phyloP scores from a whole-genome alignment of 1,139 yeast genomes.

The Lodderomyces parapsilosis region DNA sequence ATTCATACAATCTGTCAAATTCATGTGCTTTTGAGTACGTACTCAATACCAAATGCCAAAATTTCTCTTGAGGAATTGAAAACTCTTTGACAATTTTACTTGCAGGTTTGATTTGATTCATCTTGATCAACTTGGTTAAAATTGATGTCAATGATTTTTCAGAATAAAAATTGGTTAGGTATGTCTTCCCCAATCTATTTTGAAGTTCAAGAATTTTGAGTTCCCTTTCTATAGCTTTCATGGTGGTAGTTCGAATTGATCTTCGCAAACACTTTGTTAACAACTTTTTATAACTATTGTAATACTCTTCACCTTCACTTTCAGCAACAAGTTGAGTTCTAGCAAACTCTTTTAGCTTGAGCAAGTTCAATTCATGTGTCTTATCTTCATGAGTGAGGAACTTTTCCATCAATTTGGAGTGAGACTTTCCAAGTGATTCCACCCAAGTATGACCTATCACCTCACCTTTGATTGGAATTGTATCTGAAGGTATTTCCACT shows the following conservation, averaged over 20 bases:
- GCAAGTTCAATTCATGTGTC: slow-evolving; percentile 22
- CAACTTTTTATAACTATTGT: slow-evolving; percentile 26
- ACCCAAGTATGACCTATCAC: slow-evolving; percentile 45
- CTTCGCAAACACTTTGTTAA: slow-evolving; percentile 24
- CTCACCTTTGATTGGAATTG: slow-evolving; percentile 35
- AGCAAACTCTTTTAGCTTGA: slow-evolving; percentile 20
- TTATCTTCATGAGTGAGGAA: slow-evolving; percentile 37
- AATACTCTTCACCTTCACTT: slow-evolving; percentile 18
- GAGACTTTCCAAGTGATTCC: slow-evolving; percentile 27
- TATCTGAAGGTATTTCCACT: slow-evolving; percentile 14
- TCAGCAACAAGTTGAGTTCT: slow-evolving; percentile 8
- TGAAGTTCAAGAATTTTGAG: slow-evolving; percentile 52
- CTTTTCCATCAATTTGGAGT: slow-evolving; percentile 25
- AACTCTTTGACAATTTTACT: slow-evolving; percentile 57
- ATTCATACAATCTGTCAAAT: slow-evolving; percentile 61
- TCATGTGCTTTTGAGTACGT: slow-evolving; percentile 51
- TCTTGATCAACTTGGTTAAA: slow-evolving; percentile 48
- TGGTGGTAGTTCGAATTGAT: slow-evolving; percentile 18
- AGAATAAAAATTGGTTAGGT: slow-evolving; percentile 52
- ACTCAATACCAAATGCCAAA: slow-evolving; percentile 61
- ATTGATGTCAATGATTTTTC: slow-evolving; percentile 56
- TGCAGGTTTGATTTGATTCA: slow-evolving; percentile 63
- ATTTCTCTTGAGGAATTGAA: slow-evolving; percentile 61
- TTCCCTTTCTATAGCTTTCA: slow-evolving; percentile 47
- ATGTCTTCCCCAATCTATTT: slow-evolving; percentile 52